Evolutionary conservation across 805 yeast genomes (phyloP), one percentile per base, ranked within the genome.

Genomic region (Candida hispaniensis): DNA sequence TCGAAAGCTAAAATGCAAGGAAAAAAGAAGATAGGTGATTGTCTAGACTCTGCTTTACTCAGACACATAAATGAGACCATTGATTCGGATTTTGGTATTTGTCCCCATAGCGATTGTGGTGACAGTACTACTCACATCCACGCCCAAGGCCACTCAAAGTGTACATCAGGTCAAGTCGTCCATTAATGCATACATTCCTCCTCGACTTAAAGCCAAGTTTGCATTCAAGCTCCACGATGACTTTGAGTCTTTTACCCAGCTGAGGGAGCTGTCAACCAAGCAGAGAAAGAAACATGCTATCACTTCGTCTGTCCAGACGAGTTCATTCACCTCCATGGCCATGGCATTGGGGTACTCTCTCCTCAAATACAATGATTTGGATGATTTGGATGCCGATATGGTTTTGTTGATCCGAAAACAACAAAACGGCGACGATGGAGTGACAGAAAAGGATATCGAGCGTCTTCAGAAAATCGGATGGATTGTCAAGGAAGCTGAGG

Each of bases 391-490:
- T 23, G 51, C 47, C 1, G 51, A 47, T 14, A 34, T 47, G 26
- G 41, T 47, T 28, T 22, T 47, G 34, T 36, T 47, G 14, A 51
- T 47, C 17, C 44, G 51, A 8, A 28, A 27, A 6, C 36, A 32
- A 23, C 42, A 43, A 8, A 43, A 47, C 17, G 51, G 49, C 4
- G 46, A 45, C 17, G 49, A 47, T 8, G 51, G 50, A 2, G 49
- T 47, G 9, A 43, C 48, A 6, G 39, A 41, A 6, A 42, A 44
- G 30, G 46, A 47, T 14, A 48, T 46, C 24, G 41, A 49, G 5
- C 23, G 44, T 4, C 38, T 47, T 10, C 44, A 44, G 22, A 38
- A 41, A n/a, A 47, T 44, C 4, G 51, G 51, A 7, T 47, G 51
- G 51, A 40, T 26, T 13, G 40, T 47, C 18, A 30, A 40, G 45